These are phyloP conservation scores for Raphanus sativus DNA, from an alignment of 345 rosid genomes.

Conservation along the genomic window DNA sequence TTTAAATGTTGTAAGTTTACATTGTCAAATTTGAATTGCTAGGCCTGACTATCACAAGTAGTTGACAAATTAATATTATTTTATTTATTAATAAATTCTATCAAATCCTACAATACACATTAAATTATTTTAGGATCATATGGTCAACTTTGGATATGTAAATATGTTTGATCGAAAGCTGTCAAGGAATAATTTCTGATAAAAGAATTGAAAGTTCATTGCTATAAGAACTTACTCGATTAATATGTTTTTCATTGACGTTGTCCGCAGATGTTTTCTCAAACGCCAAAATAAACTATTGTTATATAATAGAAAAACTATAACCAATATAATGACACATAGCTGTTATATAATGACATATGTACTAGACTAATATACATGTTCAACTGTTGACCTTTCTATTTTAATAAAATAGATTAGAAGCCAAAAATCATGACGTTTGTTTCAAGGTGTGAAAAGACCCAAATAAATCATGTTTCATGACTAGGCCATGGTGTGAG, in stretches of 20 bases:
- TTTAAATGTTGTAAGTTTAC: not conserved
- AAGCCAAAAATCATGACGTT: not conserved
- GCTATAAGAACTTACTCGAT: not conserved
- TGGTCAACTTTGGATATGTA: slow-evolving; percentile 21
- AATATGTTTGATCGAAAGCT: slow-evolving; percentile 13
- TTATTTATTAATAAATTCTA: not conserved
- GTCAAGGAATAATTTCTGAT: not conserved
- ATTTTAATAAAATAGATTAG: not conserved
- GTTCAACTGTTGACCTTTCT: not conserved
- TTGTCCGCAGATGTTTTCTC: not conserved
- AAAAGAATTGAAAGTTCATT: not conserved
- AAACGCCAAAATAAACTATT: not conserved
- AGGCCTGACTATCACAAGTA: not conserved
- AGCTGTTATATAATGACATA: not conserved
- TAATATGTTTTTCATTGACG: slow-evolving; percentile 7
- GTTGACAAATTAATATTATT: not conserved
- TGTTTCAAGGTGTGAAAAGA: not conserved
- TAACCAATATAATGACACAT: not conserved
- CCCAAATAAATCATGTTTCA: not conserved
- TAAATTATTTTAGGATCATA: not conserved
- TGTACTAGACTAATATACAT: not conserved
- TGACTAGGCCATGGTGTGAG: not conserved
- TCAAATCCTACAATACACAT: not conserved
- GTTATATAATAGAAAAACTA: not conserved
- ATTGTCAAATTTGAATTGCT: not conserved